phyloP scores from a whole-genome alignment of 2,329 filamentous ascomycete genomes.

The Colletotrichum lupini region DNA sequence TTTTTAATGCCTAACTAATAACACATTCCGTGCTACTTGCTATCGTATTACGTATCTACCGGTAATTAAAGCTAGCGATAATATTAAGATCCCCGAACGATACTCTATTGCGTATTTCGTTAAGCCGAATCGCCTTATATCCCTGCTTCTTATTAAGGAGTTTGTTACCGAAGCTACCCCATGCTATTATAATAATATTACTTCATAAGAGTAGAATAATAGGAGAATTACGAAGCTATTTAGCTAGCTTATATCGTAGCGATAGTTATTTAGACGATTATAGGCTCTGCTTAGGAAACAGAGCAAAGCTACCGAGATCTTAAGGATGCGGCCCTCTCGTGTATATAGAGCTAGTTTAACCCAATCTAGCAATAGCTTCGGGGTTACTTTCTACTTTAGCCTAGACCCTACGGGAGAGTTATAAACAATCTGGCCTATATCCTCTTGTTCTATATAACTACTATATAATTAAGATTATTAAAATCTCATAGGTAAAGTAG shows the following conservation, averaged over 20 bases:
- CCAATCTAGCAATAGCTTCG: too few species aligned
- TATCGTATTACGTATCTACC: conserved; percentile 48
- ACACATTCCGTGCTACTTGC: conserved; percentile 44
- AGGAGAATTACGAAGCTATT: conserved; percentile 40
- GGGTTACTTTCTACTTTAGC: too few species aligned
- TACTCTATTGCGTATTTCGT: conserved; percentile 42
- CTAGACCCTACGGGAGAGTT: too few species aligned
- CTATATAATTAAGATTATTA: too few species aligned
- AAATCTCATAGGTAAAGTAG: too few species aligned
- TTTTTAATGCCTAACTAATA: conserved; percentile 51
- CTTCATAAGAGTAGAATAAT: conserved; percentile 46
- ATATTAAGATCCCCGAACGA: conserved; percentile 42
- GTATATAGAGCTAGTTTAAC: too few species aligned
- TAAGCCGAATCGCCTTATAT: conserved; percentile 46
- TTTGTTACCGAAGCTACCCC: conserved; percentile 42
- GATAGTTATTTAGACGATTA: neutral
- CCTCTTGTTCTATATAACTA: too few species aligned
- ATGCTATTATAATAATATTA: conserved; percentile 44
- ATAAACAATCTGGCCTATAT: too few species aligned
- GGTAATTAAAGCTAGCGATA: conserved; percentile 36
- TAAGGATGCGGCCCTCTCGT: too few species aligned
- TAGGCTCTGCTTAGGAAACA: neutral
- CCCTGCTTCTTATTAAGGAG: conserved; percentile 42
- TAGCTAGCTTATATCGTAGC: neutral
- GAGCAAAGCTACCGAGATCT: neutral